phyloP scores from a whole-genome alignment of 163 green algal species.

The Chlorella variabilis region DNA sequence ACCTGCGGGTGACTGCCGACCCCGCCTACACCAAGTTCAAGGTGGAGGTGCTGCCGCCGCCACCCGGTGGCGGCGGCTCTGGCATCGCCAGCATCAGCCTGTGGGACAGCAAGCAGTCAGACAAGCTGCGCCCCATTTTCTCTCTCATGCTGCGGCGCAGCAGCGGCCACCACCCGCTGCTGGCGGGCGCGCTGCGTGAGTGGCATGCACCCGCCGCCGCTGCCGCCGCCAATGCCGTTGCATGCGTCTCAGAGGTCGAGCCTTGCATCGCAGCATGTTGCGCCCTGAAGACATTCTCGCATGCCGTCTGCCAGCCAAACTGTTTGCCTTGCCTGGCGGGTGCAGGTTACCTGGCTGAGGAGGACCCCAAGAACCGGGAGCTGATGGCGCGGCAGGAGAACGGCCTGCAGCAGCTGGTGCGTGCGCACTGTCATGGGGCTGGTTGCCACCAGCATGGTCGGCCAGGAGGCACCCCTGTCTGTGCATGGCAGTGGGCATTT shows the following conservation, averaged over 20 bases:
- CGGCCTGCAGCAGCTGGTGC: constrained; percentile 82
- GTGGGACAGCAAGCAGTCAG: constrained; percentile 43
- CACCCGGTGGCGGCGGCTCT: constrained; percentile 30
- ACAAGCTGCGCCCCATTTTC: constrained; percentile 87
- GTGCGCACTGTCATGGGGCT: too few relatives aligned
- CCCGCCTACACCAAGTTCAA: constrained; percentile 46
- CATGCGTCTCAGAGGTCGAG: too few relatives aligned
- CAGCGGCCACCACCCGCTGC: constrained; percentile 87
- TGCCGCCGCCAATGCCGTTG: neutral
- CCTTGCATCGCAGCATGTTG: neutral
- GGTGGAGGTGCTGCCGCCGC: constrained; percentile 64
- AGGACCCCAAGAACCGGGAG: constrained; percentile 73
- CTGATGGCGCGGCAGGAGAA: constrained; percentile 74
- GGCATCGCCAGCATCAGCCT: constrained; percentile 39
- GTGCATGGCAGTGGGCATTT: neutral
- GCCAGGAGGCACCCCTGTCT: neutral
- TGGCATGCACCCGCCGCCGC: neutral
- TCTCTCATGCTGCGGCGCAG: constrained; percentile 84
- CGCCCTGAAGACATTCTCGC: too few relatives aligned
- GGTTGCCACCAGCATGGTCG: too few relatives aligned
- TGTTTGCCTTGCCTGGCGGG: neutral
- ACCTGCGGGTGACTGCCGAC: constrained; percentile 61
- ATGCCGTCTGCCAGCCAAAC: neutral
- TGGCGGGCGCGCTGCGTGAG: constrained; percentile 84
- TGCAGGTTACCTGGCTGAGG: constrained; percentile 26